Evolutionary conservation across 2,329 filamentous ascomycete genomes (phyloP).

Genomic region (Cytospora piceae): DNA sequence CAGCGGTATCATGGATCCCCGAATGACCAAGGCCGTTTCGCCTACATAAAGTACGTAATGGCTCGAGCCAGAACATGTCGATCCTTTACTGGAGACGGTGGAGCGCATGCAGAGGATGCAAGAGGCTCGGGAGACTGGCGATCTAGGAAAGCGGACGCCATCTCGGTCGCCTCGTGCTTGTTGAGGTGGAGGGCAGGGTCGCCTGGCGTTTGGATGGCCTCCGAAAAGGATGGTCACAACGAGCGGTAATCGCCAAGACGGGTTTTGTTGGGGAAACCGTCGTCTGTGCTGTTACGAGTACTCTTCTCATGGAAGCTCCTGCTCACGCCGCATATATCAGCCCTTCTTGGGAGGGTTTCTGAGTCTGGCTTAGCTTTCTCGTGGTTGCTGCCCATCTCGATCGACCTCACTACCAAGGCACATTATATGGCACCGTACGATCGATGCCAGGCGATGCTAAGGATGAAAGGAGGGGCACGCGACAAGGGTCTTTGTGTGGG

Average conservation of each 20-base stretch:
- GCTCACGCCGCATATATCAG: slow-evolving; percentile 2
- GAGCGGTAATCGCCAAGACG: neutral
- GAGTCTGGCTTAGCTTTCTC: neutral
- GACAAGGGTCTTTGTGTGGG: slow-evolving; percentile 1
- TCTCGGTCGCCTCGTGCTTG: neutral
- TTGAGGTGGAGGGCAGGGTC: neutral
- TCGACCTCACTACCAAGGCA: neutral
- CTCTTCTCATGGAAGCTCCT: neutral
- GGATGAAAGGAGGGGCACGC: neutral
- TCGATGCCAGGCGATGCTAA: neutral
- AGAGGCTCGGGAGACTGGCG: neutral
- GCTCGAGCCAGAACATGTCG: slow-evolving; percentile 1
- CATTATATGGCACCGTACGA: neutral
- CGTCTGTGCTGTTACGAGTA: neutral
- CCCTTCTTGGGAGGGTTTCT: neutral
- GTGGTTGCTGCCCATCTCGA: neutral
- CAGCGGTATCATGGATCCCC: neutral
- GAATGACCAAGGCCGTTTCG: neutral
- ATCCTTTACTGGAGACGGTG: neutral
- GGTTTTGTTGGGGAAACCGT: neutral
- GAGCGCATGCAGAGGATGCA: neutral
- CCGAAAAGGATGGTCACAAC: neutral
- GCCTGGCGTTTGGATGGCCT: neutral
- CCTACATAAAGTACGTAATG: neutral
- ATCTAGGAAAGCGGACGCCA: neutral